Base-by-base conservation (phyloP, 768 basidiomycete species). In the Sarcodon sp. region DNA sequence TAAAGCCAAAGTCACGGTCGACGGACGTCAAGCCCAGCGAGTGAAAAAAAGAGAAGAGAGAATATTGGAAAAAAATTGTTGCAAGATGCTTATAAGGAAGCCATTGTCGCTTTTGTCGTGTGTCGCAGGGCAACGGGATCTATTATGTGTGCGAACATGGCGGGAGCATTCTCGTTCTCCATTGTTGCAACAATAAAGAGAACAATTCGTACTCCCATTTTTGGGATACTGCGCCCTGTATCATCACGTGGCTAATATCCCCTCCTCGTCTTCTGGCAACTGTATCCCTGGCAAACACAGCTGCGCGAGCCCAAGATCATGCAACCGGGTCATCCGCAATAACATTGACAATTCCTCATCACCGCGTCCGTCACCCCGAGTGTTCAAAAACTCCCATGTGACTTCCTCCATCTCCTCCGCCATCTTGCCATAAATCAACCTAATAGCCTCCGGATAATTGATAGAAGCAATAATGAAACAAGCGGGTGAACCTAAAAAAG, bases 391-490 rank as follows among this genome's bases (percentile, higher is more conserved):
- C 8, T 64, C 69, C 84, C 85, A 87, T 0, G 80, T 73, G 32
- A 59, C 55, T 36, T 84, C 79, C 51, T 79, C 76, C 49, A 88
- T 76, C 53, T 87, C 83, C 44, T 81, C 77, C 7, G 71, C 80
- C 54, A 68, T 72, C 10, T 72, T 68, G 0, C 86, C 86, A 83
- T 83, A 87, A 0, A 79, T 72, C 1, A 71, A 69, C 57, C 73
- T 77, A 31, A 85, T 81, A 6, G 76, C 77, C 0, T 63, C 65
- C 0, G 82, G 81, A 54, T 77, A 77, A 57, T 72, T 73, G 62
- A 77, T 79, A 0, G 77, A 76, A 6, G 85, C 83, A 36, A 85
- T 64, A 21, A 86, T 71, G 60, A 87, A 88, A 62, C 86, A 88
- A 33, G 88, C 64, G 0, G 83, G 72, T 0, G 86, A 88, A 57